Evolutionary conservation across 1,284 basidiomycete genomes (phyloP).

Genomic region (Ceratobasidium sp.): DNA sequence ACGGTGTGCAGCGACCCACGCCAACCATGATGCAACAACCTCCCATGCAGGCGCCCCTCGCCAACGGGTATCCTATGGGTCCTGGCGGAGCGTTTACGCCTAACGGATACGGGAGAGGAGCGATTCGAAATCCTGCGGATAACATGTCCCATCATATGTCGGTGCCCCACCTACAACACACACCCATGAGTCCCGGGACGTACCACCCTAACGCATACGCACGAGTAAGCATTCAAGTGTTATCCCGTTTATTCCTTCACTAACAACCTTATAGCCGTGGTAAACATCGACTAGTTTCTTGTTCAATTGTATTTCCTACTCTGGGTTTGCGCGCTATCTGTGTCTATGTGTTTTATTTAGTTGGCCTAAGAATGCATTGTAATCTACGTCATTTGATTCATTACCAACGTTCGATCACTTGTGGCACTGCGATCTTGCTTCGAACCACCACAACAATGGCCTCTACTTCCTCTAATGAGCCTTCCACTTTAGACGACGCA

Average conservation of each 20-base stretch:
- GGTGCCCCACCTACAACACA: constrained; percentile 35
- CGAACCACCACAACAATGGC: constrained; percentile 9
- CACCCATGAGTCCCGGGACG: constrained; percentile 33
- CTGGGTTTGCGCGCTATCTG: constrained; percentile 23
- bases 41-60: constrained; percentile 22
- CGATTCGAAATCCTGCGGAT: constrained; percentile 32
- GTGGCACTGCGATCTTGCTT: constrained; percentile 2
- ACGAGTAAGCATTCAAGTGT: constrained; percentile 16
- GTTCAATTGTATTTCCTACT: constrained; percentile 24
- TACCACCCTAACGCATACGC: constrained; percentile 35
- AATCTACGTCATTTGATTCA: constrained; percentile 44
- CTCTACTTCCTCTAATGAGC: not conserved
- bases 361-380: constrained; percentile 23
- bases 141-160: constrained; percentile 38
- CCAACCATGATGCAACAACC: constrained; percentile 39
- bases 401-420: constrained; percentile 37
- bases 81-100: constrained; percentile 14
- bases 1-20: constrained; percentile 22
- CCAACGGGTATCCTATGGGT: constrained; percentile 33
- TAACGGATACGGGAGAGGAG: constrained; percentile 16
- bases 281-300: constrained; percentile 7
- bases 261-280: constrained; percentile 26
- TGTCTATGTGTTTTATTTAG: constrained; percentile 42
- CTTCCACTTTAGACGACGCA: constrained; percentile 53
- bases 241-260: not conserved